These are phyloP conservation scores for Euptelea pleiosperma DNA, from an alignment of 164 flowering plant genomes.

Conservation along the genomic window DNA sequence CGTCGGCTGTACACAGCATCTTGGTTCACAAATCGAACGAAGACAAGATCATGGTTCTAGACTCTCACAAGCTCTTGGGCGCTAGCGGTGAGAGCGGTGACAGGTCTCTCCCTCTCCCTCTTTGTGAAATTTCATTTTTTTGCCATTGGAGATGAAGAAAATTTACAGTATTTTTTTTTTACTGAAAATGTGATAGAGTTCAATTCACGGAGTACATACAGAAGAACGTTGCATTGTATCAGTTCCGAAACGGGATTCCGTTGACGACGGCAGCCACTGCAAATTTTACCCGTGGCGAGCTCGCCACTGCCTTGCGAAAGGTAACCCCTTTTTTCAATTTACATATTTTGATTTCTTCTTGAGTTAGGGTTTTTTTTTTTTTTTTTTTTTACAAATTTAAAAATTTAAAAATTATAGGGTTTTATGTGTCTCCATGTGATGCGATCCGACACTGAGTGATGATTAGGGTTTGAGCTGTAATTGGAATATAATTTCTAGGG, in stretches of 20 bases:
- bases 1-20: conserved; percentile 93
- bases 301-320: conserved; percentile 92
- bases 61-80: conserved; percentile 93
- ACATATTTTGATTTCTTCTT: neutral
- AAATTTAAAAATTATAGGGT: neutral
- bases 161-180: neutral
- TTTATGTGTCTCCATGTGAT: neutral
- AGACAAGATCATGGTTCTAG: conserved; percentile 91
- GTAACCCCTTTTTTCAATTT: conserved; percentile 26
- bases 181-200: conserved; percentile 37
- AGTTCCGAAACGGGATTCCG: conserved; percentile 90
- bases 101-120: conserved; percentile 41
- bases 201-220: conserved; percentile 94
- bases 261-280: conserved; percentile 91
- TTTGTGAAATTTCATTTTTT: neutral
- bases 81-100: conserved; percentile 96
- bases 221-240: conserved; percentile 90
- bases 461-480: neutral
- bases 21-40: conserved; percentile 89
- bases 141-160: no score
- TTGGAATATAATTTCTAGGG: neutral
- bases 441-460: neutral
- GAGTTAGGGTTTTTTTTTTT: neutral
- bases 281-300: conserved; percentile 94
- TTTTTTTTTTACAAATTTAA: neutral